Conservation (phyloP, 768 basidiomycete genomes). For the Trametes gibbosa region DNA sequence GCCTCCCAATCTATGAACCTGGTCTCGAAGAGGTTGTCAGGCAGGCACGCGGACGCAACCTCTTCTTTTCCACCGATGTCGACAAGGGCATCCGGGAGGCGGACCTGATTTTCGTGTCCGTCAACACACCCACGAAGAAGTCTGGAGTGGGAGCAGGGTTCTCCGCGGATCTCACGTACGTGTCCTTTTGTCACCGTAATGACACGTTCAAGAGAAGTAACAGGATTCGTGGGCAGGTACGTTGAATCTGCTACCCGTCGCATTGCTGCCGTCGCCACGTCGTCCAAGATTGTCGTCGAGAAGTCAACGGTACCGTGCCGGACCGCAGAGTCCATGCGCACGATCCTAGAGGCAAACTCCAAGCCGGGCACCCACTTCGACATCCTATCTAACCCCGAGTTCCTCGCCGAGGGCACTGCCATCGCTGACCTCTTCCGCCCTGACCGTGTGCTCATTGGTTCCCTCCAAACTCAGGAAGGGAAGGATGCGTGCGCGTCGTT, state of each 20-base stretch:
- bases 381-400: slow-evolving; percentile 99
- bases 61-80: slow-evolving; percentile 96
- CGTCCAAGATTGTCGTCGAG: slow-evolving; percentile 97
- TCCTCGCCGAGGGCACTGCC: slow-evolving; percentile 97
- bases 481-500: slow-evolving; percentile 76
- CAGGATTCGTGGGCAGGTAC: slow-evolving; percentile 55
- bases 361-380: slow-evolving; percentile 89
- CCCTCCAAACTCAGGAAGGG: slow-evolving; percentile 87
- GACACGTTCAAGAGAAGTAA: background rate
- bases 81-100: slow-evolving; percentile 92
- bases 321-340: slow-evolving; percentile 99
- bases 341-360: slow-evolving; percentile 98
- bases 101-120: slow-evolving; percentile 96
- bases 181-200: slow-evolving; percentile 19
- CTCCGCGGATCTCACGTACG: slow-evolving; percentile 97
- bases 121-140: slow-evolving; percentile 99
- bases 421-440: slow-evolving; percentile 85
- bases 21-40: slow-evolving; percentile 91
- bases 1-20: slow-evolving; percentile 96
- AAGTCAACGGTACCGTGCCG: slow-evolving; percentile 99
- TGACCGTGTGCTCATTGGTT: slow-evolving; percentile 97
- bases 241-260: slow-evolving; percentile 96
- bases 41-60: slow-evolving; percentile 85
- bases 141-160: slow-evolving; percentile 95
- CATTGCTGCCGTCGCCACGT: slow-evolving; percentile 87